Percentiles rank a stretch among this genome's conserved stretches.
phyloP scores from a whole-genome alignment of 2,329 filamentous ascomycete genomes.

The Aspergillus uvarum region DNA sequence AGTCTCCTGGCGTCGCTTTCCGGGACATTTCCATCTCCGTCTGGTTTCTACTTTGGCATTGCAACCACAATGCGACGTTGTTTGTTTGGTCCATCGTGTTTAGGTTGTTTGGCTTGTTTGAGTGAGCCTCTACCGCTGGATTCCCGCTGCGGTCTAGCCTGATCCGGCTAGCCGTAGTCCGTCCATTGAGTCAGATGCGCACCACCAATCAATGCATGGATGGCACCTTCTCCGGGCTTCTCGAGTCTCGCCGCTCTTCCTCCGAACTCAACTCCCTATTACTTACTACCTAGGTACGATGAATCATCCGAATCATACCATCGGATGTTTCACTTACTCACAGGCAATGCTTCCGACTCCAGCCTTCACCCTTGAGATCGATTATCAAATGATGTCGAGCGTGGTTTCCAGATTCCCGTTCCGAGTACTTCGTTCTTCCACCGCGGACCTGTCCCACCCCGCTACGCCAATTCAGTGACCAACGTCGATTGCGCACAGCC shows the following conservation, averaged over 20 bases:
- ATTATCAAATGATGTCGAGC: slow-evolving; percentile 21
- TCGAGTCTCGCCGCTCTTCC: not conserved
- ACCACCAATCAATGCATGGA: not conserved
- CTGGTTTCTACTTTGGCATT: no score
- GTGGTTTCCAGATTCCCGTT: slow-evolving; percentile 16
- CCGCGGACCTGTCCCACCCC: slow-evolving; percentile 1
- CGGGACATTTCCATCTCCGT: no score
- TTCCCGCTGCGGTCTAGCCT: not conserved
- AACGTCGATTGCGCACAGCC: not conserved
- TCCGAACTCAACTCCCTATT: not conserved
- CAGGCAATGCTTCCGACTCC: not conserved
- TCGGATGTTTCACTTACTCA: not conserved
- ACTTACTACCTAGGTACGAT: no score
- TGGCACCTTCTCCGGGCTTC: not conserved
- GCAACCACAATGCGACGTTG: no score
- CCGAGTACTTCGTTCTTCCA: slow-evolving; percentile 11
- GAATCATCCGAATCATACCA: not conserved
- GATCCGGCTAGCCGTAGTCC: not conserved
- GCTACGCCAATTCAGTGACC: not conserved
- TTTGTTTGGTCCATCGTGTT: not conserved
- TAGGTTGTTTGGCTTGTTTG: not conserved
- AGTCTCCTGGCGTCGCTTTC: no score
- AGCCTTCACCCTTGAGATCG: not conserved
- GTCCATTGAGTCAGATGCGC: no score
- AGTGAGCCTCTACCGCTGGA: not conserved